phyloP scores from a whole-genome alignment of 1,284 basidiomycete genomes.

The Anthracocystis panici-leucophaei region DNA sequence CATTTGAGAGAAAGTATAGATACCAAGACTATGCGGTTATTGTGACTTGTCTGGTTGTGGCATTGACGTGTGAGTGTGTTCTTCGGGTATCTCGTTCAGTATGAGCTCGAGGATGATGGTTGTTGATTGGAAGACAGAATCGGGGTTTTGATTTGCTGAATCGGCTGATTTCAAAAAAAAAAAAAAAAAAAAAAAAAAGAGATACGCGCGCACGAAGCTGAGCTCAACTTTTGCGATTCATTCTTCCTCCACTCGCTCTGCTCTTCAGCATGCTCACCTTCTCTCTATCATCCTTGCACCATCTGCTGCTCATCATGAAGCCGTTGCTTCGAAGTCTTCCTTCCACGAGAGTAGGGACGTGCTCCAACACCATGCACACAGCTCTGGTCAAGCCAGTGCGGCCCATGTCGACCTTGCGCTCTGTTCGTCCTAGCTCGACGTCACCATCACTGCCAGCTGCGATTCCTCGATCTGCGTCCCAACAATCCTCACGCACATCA shows the following conservation, averaged over 20 bases:
- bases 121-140: no score
- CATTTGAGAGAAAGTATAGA: neutral
- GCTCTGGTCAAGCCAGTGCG: neutral
- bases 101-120: no score
- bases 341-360: neutral
- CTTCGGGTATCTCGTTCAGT: neutral
- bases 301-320: slow-evolving; percentile 16
- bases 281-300: neutral
- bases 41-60: neutral
- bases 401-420: slow-evolving; percentile 3
- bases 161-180: no score
- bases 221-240: neutral
- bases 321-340: slow-evolving; percentile 4
- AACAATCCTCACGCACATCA: neutral
- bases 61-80: neutral
- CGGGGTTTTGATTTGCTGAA: no score
- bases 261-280: neutral
- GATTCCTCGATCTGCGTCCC: neutral
- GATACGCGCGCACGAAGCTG: neutral
- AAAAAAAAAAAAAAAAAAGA: no score
- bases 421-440: neutral
- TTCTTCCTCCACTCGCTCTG: slow-evolving; percentile 1
- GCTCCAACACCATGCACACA: slow-evolving; percentile 1
- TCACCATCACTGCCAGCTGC: neutral
- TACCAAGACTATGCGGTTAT: no score